Evolutionary conservation across 2,329 filamentous ascomycete species (phyloP).

Genomic region (Dothidotthia symphoricarpi): DNA sequence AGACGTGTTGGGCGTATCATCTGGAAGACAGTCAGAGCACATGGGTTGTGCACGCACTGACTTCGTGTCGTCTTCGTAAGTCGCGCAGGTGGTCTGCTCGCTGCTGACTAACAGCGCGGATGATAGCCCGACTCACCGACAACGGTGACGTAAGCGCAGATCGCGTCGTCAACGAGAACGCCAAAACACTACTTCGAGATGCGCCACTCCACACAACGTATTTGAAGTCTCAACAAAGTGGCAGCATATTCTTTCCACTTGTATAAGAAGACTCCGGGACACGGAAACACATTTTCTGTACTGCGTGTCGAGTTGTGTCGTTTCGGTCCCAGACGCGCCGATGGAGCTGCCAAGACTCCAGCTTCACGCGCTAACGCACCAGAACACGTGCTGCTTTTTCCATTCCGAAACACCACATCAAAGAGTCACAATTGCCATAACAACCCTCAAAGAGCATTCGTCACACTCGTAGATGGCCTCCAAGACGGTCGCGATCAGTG

Average conservation of each 20-base stretch:
- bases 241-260: no score
- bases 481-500: constrained; percentile 16
- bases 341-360: constrained; percentile 1
- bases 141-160: constrained; percentile 14
- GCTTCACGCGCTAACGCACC: no score
- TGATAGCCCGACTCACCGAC: not conserved
- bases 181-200: constrained; percentile 14
- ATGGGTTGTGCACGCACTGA: not conserved
- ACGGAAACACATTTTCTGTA: not conserved
- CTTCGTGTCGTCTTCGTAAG: not conserved
- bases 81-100: not conserved
- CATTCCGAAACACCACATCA: constrained; percentile 13
- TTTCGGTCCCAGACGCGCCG: constrained; percentile 6
- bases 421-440: constrained; percentile 15
- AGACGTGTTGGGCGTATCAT: no score
- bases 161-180: constrained; percentile 16
- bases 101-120: no score
- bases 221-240: not conserved
- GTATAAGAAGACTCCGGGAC: no score
- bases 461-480: constrained; percentile 13
- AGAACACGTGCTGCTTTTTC: constrained; percentile 5
- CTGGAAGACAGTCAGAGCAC: no score
- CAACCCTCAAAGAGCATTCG: constrained; percentile 11
- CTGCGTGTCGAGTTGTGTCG: not conserved
- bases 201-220: constrained; percentile 13